A percentile compares a stretch with the other conserved stretches of the same genome.
These are phyloP conservation scores for Starmerella lactis-condensi DNA, from an alignment of 805 yeast genomes.

Conservation along the genomic window DNA sequence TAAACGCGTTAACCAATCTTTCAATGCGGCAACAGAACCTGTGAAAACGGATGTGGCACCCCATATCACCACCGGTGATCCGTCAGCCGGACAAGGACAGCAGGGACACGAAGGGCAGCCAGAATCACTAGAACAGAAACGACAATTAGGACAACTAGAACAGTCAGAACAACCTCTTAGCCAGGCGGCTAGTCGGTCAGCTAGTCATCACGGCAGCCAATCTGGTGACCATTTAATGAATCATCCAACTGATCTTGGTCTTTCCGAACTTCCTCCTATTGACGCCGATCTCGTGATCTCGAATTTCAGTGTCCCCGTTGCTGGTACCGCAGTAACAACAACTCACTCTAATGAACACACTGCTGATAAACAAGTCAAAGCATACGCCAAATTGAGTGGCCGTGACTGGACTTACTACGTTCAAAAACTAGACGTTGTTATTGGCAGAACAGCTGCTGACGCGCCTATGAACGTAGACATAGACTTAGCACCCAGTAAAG, in stretches of 20 bases:
- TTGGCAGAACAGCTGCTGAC: constrained; percentile 63
- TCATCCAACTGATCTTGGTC: background rate
- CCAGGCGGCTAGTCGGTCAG: too few relatives aligned
- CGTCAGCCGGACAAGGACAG: too few relatives aligned
- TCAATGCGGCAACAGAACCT: background rate
- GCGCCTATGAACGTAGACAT: constrained; percentile 35
- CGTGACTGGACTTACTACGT: constrained; percentile 86
- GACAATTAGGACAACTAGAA: too few relatives aligned
- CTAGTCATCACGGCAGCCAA: background rate
- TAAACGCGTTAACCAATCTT: constrained; percentile 4
- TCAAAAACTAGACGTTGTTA: constrained; percentile 49
- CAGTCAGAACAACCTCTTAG: too few relatives aligned
- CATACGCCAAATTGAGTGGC: constrained; percentile 93
- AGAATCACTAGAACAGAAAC: too few relatives aligned
- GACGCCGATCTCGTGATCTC: constrained; percentile 35
- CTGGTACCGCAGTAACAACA: constrained; percentile 59
- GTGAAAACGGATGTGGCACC: background rate
- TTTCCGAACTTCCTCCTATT: background rate
- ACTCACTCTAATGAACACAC: constrained; percentile 58
- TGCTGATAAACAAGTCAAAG: constrained; percentile 63
- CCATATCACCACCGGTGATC: too few relatives aligned
- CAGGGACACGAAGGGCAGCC: too few relatives aligned
- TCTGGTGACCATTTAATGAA: too few relatives aligned
- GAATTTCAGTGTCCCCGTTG: constrained; percentile 43
- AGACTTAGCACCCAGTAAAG: constrained; percentile 92